phyloP scores from a whole-genome alignment of 768 basidiomycete species.

The Polyporus arcularius region DNA sequence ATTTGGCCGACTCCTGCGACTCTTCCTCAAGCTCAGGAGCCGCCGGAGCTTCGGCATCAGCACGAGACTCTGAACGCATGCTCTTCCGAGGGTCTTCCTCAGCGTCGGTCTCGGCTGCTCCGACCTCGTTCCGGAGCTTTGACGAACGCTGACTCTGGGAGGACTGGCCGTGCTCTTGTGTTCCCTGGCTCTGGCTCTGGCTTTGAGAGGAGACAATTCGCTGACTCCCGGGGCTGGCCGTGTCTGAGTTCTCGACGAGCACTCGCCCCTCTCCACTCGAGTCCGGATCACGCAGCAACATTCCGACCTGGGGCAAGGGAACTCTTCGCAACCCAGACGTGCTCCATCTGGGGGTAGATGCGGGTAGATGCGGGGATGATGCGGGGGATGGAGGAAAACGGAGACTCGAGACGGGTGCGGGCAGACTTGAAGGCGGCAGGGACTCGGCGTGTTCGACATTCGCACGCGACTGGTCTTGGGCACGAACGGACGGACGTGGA shows the following conservation, averaged over 20 bases:
- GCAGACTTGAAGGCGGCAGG: constrained; percentile 9
- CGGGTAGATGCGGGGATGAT: constrained; percentile 1
- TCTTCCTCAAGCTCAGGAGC: neutral
- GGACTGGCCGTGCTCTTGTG: neutral
- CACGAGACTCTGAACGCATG: neutral
- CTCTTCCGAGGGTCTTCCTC: neutral
- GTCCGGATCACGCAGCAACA: constrained; percentile 9
- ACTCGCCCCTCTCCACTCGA: constrained; percentile 13
- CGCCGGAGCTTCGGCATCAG: neutral
- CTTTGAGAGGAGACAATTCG: neutral
- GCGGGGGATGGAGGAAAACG: neutral
- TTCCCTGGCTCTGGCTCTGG: constrained; percentile 7
- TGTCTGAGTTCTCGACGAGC: constrained; percentile 15
- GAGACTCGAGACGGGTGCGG: neutral
- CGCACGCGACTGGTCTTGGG: neutral
- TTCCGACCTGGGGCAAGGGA: constrained; percentile 2
- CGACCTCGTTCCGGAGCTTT: constrained; percentile 47
- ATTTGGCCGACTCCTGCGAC: neutral
- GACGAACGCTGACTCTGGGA: constrained; percentile 45
- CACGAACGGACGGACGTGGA: neutral
- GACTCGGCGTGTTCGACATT: neutral
- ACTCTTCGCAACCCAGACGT: constrained; percentile 1
- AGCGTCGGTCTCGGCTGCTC: neutral
- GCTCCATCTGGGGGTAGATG: neutral
- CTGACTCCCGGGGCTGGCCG: constrained; percentile 14